A percentile compares a stretch with the other conserved stretches of the same genome.
Conservation (phyloP, 2,329 filamentous ascomycete species). For the Alternaria arbusti region DNA sequence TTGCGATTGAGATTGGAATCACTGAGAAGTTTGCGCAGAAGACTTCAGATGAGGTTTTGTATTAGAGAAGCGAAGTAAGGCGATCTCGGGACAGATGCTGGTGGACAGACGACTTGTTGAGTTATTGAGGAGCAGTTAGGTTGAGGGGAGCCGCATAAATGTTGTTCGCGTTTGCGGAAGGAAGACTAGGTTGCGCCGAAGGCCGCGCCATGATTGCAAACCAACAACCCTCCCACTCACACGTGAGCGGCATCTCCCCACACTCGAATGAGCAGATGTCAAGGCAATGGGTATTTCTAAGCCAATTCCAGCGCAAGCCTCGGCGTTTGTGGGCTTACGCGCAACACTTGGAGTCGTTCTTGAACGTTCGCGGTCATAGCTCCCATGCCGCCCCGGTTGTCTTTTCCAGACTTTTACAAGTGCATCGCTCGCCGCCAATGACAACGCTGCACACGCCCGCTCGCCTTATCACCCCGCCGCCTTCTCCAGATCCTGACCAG, state of each 20-base stretch:
- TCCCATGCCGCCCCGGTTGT: conserved; percentile 21
- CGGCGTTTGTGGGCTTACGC: conserved; percentile 22
- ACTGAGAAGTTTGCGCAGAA: neutral
- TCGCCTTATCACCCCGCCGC: conserved; percentile 39
- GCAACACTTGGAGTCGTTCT: conserved; percentile 20
- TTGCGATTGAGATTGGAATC: neutral
- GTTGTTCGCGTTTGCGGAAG: conserved; percentile 23
- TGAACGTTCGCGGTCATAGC: conserved; percentile 25
- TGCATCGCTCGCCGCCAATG: conserved; percentile 30
- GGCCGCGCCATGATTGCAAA: conserved; percentile 13
- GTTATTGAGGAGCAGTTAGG: conserved; percentile 9
- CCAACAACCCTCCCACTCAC: conserved; percentile 9
- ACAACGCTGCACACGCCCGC: conserved; percentile 13
- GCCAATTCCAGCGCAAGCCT: conserved; percentile 12
- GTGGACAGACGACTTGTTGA: neutral
- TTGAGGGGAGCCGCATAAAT: conserved; percentile 25
- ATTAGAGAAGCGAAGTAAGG: neutral
- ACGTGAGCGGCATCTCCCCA: conserved; percentile 22
- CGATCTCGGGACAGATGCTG: neutral
- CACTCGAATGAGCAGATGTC: conserved; percentile 27
- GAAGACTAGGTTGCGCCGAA: conserved; percentile 22
- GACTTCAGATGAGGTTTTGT: neutral
- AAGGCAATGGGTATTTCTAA: conserved; percentile 19
- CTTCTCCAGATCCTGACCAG: conserved; percentile 27
- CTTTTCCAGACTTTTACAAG: conserved; percentile 20